phyloP scores from a whole-genome alignment of 768 basidiomycete species.

The Tephrocybe rancida region DNA sequence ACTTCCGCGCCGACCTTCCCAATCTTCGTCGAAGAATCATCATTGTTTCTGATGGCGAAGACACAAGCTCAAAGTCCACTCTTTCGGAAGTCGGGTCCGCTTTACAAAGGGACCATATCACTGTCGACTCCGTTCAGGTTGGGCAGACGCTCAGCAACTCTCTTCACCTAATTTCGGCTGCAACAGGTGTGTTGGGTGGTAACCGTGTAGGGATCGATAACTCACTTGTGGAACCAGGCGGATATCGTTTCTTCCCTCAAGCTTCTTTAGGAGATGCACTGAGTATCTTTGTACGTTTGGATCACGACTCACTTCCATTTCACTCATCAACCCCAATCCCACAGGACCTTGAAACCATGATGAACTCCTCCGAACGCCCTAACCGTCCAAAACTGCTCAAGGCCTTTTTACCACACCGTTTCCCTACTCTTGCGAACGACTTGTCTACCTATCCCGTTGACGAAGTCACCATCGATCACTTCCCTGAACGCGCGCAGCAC shows the following conservation, averaged over 20 bases:
- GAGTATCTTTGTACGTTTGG: slow-evolving; percentile 25
- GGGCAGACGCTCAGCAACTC: slow-evolving; percentile 15
- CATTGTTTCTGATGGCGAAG: slow-evolving; percentile 30
- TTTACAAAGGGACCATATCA: slow-evolving; percentile 19
- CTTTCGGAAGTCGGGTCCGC: slow-evolving; percentile 21
- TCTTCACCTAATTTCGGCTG: slow-evolving; percentile 28
- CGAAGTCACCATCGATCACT: slow-evolving; percentile 23
- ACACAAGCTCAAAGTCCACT: slow-evolving; percentile 21
- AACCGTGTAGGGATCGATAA: not conserved
- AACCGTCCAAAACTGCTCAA: not conserved
- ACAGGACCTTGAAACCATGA: slow-evolving; percentile 32
- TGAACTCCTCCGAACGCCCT: slow-evolving; percentile 26
- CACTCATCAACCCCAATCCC: not conserved
- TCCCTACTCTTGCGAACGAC: slow-evolving; percentile 7
- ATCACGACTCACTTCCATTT: not conserved
- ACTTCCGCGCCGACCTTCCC: slow-evolving; percentile 23
- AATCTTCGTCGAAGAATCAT: slow-evolving; percentile 26
- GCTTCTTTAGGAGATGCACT: slow-evolving; percentile 29
- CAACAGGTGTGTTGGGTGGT: slow-evolving; percentile 20
- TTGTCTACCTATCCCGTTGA: slow-evolving; percentile 19
- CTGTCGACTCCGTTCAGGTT: slow-evolving; percentile 31
- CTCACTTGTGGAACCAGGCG: slow-evolving; percentile 16
- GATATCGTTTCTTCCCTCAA: slow-evolving; percentile 28
- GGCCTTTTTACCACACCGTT: not conserved
- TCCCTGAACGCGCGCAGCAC: slow-evolving; percentile 26